A percentile compares a stretch with the other conserved stretches of the same genome.
Conservation (phyloP, 140 eudicot species). For the Anethum foeniculum region DNA sequence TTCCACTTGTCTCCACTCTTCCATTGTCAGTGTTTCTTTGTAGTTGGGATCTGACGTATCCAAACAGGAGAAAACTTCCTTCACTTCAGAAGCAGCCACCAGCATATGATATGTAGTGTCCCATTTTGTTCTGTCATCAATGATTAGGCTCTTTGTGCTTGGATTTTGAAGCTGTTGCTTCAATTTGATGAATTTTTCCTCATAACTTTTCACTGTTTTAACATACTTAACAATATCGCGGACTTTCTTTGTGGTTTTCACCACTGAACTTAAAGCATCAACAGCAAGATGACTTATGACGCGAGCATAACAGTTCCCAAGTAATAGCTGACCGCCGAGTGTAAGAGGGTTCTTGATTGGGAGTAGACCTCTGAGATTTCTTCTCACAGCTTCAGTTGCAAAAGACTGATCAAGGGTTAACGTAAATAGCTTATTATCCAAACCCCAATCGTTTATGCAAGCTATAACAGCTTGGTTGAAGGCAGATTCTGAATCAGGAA, state of each 20-base stretch:
- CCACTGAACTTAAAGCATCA: slow-evolving; percentile 35
- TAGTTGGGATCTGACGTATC: slow-evolving; percentile 55
- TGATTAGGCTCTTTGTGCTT: slow-evolving; percentile 42
- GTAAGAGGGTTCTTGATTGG: slow-evolving; percentile 34
- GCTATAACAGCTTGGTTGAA: slow-evolving; percentile 47
- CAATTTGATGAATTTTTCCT: slow-evolving; percentile 40
- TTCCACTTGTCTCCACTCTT: slow-evolving; percentile 72
- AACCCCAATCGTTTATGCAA: slow-evolving; percentile 57
- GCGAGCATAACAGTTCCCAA: slow-evolving; percentile 60
- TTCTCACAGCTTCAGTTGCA: slow-evolving; percentile 41
- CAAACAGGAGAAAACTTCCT: slow-evolving; percentile 66
- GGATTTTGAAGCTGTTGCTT: slow-evolving; percentile 70
- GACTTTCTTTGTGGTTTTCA: slow-evolving; percentile 46
- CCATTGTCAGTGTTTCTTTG: slow-evolving; percentile 33
- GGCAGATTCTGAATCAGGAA: slow-evolving; percentile 63
- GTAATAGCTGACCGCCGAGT: slow-evolving; percentile 52
- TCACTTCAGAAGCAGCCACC: slow-evolving; percentile 64
- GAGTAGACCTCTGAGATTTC: slow-evolving; percentile 35
- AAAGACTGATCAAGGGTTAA: slow-evolving; percentile 57
- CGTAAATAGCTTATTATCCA: slow-evolving; percentile 51
- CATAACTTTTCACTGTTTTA: slow-evolving; percentile 28
- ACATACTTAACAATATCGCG: slow-evolving; percentile 74
- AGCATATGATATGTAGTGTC: slow-evolving; percentile 77
- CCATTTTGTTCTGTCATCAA: slow-evolving; percentile 72
- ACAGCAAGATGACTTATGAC: slow-evolving; percentile 46